Conservation (phyloP, 2,329 filamentous ascomycete species). For the Leptographium galeiforme region DNA sequence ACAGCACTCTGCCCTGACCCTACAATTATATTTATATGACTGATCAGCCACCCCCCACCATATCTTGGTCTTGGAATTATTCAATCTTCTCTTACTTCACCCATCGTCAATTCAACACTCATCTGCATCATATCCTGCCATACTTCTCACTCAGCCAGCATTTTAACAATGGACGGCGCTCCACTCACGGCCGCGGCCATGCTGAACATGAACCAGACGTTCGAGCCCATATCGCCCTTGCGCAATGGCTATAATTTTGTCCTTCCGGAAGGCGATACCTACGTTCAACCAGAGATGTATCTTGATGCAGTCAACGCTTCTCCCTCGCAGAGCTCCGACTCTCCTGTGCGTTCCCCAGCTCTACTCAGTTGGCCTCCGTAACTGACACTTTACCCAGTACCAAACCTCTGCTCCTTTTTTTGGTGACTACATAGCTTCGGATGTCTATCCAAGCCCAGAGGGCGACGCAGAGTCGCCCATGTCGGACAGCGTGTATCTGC, state of each 20-base stretch:
- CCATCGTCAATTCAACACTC: no score
- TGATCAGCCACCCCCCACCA: no score
- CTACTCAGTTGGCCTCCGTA: no score
- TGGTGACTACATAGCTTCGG: conserved; percentile 13
- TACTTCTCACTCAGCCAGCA: no score
- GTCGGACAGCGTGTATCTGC: not conserved
- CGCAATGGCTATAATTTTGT: not conserved
- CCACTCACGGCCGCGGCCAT: not conserved
- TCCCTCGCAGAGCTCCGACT: conserved; percentile 24
- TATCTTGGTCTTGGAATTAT: no score
- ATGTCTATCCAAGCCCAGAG: conserved; percentile 22
- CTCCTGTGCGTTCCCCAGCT: conserved; percentile 17
- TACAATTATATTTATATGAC: no score
- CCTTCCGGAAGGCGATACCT: not conserved
- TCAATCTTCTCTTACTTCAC: no score
- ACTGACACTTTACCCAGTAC: not conserved
- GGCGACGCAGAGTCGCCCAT: conserved; percentile 13
- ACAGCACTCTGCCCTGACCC: no score
- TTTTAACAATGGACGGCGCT: not conserved
- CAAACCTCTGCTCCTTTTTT: conserved; percentile 18
- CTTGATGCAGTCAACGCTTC: conserved; percentile 16
- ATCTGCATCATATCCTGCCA: no score
- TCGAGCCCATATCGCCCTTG: not conserved
- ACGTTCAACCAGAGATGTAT: conserved; percentile 20
- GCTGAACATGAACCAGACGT: not conserved